Evolutionary conservation across 805 yeast species (phyloP).

Genomic region (Spathaspora arborariae): DNA sequence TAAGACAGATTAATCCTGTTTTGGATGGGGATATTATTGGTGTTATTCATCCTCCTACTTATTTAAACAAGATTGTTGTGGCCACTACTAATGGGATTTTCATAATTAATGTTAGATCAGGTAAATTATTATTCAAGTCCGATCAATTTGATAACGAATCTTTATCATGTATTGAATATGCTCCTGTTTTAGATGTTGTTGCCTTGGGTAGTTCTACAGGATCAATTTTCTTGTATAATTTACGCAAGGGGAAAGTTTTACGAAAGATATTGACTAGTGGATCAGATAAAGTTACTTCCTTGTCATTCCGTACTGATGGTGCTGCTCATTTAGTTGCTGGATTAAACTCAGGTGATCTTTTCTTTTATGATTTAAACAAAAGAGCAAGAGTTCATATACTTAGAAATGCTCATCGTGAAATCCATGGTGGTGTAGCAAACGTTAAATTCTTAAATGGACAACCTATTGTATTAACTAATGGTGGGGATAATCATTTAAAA

Average conservation of each 20-base stretch:
- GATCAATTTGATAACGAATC: slow-evolving; percentile 31
- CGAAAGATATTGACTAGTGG: slow-evolving; percentile 49
- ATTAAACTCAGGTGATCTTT: slow-evolving; percentile 73
- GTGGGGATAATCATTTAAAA: slow-evolving; percentile 85
- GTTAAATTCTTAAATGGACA: slow-evolving; percentile 84
- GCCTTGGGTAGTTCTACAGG: slow-evolving; percentile 78
- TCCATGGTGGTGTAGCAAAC: slow-evolving; percentile 72
- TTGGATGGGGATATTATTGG: slow-evolving; percentile 70
- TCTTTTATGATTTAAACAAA: slow-evolving; percentile 76
- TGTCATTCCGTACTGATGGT: slow-evolving; percentile 92
- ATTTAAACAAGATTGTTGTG: slow-evolving; percentile 81
- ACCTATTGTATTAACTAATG: slow-evolving; percentile 83
- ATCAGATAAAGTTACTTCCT: slow-evolving; percentile 43
- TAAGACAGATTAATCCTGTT: slow-evolving; percentile 47
- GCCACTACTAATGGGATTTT: slow-evolving; percentile 65
- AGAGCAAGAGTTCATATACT: slow-evolving; percentile 73
- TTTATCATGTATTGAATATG: slow-evolving; percentile 68
- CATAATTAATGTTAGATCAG: slow-evolving; percentile 73
- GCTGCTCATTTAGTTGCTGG: slow-evolving; percentile 79
- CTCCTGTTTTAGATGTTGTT: slow-evolving; percentile 82
- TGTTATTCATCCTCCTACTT: slow-evolving; percentile 82
- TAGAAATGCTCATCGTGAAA: slow-evolving; percentile 67
- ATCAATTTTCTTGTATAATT: slow-evolving; percentile 57
- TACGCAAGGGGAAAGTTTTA: slow-evolving; percentile 58
- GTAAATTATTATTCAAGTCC: slow-evolving; percentile 61